phyloP scores from a whole-genome alignment of 1,139 yeast species.

The Pichia sp. region DNA sequence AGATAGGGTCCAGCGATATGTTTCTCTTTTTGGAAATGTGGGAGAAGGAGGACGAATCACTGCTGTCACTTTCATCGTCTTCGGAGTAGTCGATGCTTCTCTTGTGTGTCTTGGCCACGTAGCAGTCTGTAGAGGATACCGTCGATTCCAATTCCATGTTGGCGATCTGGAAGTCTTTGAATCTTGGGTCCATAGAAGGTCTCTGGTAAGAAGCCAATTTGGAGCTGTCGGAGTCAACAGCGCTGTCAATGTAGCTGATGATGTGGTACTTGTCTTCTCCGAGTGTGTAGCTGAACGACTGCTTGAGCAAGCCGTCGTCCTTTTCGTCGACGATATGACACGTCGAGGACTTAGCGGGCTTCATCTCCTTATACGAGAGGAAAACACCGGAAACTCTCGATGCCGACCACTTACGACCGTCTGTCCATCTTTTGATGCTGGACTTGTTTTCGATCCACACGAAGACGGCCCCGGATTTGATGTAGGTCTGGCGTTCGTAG shows the following conservation, averaged over 20 bases:
- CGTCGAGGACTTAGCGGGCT: slow-evolving; percentile 21
- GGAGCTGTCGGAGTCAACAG: too few species aligned
- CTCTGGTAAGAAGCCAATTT: too few species aligned
- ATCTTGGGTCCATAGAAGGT: slow-evolving; percentile 41
- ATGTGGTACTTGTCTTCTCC: slow-evolving; percentile 53
- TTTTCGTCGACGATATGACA: slow-evolving; percentile 33
- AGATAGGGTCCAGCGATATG: too few species aligned
- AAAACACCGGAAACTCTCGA: slow-evolving; percentile 67
- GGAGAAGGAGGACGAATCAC: too few species aligned
- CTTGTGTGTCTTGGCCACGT: too few species aligned
- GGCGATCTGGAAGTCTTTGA: slow-evolving; percentile 37
- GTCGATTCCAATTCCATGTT: background rate
- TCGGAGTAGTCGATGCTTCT: too few species aligned
- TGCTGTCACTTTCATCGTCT: too few species aligned
- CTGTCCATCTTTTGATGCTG: slow-evolving; percentile 78
- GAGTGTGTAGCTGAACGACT: slow-evolving; percentile 53
- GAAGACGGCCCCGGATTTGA: slow-evolving; percentile 55
- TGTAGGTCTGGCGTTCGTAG: slow-evolving; percentile 47
- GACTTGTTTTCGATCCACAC: slow-evolving; percentile 73
- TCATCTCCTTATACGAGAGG: slow-evolving; percentile 63
- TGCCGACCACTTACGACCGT: slow-evolving; percentile 71
- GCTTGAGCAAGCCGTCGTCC: slow-evolving; percentile 53
- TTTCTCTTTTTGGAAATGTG: too few species aligned
- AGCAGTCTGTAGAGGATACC: background rate
- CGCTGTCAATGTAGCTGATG: slow-evolving; percentile 46